These are phyloP conservation scores for Zea mays DNA, from an alignment of 176 grass and related monocot species.

Conservation along the genomic window DNA sequence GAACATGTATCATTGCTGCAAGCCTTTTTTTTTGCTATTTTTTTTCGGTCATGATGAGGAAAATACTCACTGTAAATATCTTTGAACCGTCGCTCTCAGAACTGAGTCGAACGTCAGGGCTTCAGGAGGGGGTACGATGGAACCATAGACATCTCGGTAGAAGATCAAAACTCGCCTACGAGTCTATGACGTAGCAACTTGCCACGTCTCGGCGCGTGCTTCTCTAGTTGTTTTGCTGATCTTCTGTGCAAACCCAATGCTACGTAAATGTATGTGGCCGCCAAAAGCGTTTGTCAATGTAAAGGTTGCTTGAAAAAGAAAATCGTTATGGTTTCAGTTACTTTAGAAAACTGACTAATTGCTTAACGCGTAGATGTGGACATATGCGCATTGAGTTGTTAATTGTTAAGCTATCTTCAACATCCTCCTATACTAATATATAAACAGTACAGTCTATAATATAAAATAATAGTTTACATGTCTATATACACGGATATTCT, in stretches of 20 bases:
- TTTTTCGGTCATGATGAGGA: not conserved
- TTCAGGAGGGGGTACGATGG: conserved; percentile 31
- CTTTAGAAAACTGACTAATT: too few relatives aligned
- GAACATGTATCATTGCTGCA: not conserved
- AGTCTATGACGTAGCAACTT: conserved; percentile 19
- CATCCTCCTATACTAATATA: too few relatives aligned
- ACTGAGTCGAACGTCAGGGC: not conserved
- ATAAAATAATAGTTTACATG: too few relatives aligned
- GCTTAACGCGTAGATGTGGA: too few relatives aligned
- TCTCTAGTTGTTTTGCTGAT: conserved; percentile 33
- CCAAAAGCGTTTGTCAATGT: not conserved
- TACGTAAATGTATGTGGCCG: not conserved
- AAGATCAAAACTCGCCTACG: not conserved
- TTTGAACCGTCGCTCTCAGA: conserved; percentile 20
- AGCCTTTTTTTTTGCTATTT: not conserved
- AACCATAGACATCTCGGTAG: too few relatives aligned
- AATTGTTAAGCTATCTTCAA: too few relatives aligned
- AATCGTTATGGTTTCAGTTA: too few relatives aligned
- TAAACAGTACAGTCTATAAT: too few relatives aligned
- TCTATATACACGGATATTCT: too few relatives aligned
- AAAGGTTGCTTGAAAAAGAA: too few relatives aligned
- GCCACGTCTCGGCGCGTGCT: conserved; percentile 43
- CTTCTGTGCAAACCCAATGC: conserved; percentile 2
- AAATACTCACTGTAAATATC: not conserved
- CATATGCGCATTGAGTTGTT: too few relatives aligned